These are phyloP conservation scores for Inonotus obliquus DNA, from an alignment of 1,284 basidiomycete genomes.

Conservation along the genomic window DNA sequence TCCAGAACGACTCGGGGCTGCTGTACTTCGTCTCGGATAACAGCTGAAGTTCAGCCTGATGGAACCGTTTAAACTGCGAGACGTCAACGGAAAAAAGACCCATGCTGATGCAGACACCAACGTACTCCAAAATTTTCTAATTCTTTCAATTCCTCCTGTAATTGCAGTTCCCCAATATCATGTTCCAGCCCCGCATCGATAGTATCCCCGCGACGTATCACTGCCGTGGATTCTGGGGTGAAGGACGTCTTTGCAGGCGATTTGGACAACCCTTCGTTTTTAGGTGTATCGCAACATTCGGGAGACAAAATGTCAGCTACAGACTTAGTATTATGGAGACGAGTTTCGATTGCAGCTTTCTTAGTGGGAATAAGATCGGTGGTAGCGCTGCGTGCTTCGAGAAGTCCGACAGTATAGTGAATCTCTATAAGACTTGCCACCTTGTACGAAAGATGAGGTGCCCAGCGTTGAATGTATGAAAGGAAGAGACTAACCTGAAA, in stretches of 20 bases:
- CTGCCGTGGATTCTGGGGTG: too few relatives aligned
- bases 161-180: neutral
- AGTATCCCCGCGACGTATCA: neutral
- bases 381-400: neutral
- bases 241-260: neutral
- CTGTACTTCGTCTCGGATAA: conserved; percentile 29
- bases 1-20: conserved; percentile 43
- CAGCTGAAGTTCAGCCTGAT: conserved; percentile 42
- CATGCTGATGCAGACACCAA: neutral
- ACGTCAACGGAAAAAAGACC: neutral
- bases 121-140: conserved; percentile 36
- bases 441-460: conserved; percentile 25
- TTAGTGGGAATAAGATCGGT: neutral
- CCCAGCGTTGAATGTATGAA: neutral
- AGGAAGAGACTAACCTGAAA: conserved; percentile 36
- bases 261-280: neutral
- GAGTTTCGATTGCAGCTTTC: neutral
- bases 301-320: neutral
- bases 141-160: conserved; percentile 8
- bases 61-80: conserved; percentile 43
- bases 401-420: conserved; percentile 37
- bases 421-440: conserved; percentile 46
- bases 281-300: neutral
- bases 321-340: neutral
- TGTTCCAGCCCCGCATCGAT: neutral